Percentiles rank a stretch among this genome's conserved stretches.
These are phyloP conservation scores for Phoma sp. DNA, from an alignment of 2,329 filamentous ascomycete genomes.

Conservation along the genomic window DNA sequence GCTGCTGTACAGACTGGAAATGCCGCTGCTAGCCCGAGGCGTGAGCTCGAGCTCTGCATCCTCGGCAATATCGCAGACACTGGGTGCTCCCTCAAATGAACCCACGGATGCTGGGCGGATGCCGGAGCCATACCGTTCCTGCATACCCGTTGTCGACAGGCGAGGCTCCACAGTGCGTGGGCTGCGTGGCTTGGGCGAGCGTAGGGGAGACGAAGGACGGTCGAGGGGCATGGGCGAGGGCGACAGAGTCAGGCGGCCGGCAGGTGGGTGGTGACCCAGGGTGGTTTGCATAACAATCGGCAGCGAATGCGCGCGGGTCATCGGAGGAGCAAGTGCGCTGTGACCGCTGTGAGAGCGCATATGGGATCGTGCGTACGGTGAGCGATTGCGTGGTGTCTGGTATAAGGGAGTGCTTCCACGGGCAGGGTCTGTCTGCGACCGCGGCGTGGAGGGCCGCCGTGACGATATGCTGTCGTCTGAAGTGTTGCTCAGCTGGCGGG, in stretches of 20 bases:
- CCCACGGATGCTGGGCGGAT: slow-evolving; percentile 38
- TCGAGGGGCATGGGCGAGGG: slow-evolving; percentile 40
- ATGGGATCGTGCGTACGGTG: slow-evolving; percentile 55
- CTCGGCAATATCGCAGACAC: slow-evolving; percentile 54
- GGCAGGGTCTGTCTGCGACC: slow-evolving; percentile 49
- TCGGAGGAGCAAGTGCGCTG: slow-evolving; percentile 51
- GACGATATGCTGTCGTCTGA: slow-evolving; percentile 29
- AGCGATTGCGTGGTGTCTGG: slow-evolving; percentile 51
- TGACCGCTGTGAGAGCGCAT: slow-evolving; percentile 54
- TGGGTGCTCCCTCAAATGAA: slow-evolving; percentile 42
- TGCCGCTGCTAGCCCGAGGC: slow-evolving; percentile 40
- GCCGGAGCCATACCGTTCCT: slow-evolving; percentile 28
- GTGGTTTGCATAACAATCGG: slow-evolving; percentile 49
- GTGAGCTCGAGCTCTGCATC: slow-evolving; percentile 57
- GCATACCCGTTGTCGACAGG: slow-evolving; percentile 16
- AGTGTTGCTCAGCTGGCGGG: slow-evolving; percentile 34
- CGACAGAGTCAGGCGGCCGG: slow-evolving; percentile 42
- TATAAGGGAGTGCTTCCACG: slow-evolving; percentile 30
- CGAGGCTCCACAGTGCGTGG: slow-evolving; percentile 33
- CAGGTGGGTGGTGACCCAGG: slow-evolving; percentile 32
- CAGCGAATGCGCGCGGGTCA: slow-evolving; percentile 56
- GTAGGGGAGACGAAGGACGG: slow-evolving; percentile 48
- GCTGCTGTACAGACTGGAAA: slow-evolving; percentile 41
- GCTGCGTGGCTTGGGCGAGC: slow-evolving; percentile 53
- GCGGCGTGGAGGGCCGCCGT: slow-evolving; percentile 44